Evolutionary conservation across 2,329 filamentous ascomycete species (phyloP), one percentile per base, ranked within the genome.

Genomic region (Colletotrichum agaves): DNA sequence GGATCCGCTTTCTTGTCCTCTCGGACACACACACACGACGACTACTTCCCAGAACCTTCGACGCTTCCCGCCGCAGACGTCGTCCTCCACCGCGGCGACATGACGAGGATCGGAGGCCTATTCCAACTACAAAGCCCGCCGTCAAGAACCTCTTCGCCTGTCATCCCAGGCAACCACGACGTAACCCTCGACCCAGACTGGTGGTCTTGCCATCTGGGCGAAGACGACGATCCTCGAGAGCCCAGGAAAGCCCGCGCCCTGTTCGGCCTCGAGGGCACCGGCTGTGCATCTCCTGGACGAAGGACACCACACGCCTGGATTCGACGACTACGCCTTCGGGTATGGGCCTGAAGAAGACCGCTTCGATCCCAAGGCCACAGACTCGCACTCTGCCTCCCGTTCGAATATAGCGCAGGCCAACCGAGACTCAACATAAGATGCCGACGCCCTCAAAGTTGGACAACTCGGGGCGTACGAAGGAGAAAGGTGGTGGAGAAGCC

Each of bases 121-220:
- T 23, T 23, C 52, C 1, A 21, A 41, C 19, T 55, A 55, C 19
- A 21, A 41, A 41, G 8, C 11, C 11, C 31, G 17, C 31, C 15
- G 2, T 41, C 35, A 17, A 55, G 17, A 15, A 17, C 21, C 52
- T 55, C 13, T 55, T 33, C 21, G 35, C 33, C 11, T 55, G 13
- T 15, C 35, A 55, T 55, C 52, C 52, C 52, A n/a, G 35, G 35
- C 7, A 55, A 55, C 15, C 59, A 61, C 23, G 41, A 44, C 31
- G 3, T 49, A 2, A 19, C 33, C 1, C 19, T 49, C 3, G 31
- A 41, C 58, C 52, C 43, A 0, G 5, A 1, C 27, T 52, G 47
- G 47, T 52, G 47, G 47, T 17, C 2, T 15, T 15, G 23, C 27
- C 37, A n/a, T 12, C 3, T 21, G 5, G 19, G 31, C 2, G 19